Evolutionary conservation across 2,329 filamentous ascomycete genomes (phyloP).

Genomic region (Dactylella cylindrospora): DNA sequence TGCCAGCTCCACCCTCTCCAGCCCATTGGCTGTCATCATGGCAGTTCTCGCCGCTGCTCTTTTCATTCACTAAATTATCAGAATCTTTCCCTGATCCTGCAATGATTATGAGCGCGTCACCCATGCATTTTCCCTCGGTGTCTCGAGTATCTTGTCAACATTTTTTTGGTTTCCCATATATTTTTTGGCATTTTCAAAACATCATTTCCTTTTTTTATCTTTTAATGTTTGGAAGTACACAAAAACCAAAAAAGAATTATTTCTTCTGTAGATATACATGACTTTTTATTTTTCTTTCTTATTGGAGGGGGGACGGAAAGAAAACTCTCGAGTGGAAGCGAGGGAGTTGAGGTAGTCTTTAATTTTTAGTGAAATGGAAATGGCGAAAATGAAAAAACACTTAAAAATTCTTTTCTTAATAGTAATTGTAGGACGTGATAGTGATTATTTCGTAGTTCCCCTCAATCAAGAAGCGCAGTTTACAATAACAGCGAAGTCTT

Average conservation of each 20-base stretch:
- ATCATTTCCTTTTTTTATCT: background rate
- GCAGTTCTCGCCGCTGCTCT: constrained; percentile 36
- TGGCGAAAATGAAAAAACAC: constrained; percentile 21
- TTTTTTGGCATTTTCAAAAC: constrained; percentile 2
- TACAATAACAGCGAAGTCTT: too few species aligned
- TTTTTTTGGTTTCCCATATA: background rate
- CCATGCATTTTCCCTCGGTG: constrained; percentile 32
- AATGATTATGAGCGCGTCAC: constrained; percentile 29
- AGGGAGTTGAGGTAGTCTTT: constrained; percentile 12
- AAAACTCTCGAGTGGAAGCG: background rate
- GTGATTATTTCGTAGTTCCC: too few species aligned
- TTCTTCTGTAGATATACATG: constrained; percentile 38
- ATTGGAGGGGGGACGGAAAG: too few species aligned
- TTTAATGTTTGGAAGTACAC: background rate
- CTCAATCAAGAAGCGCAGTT: too few species aligned
- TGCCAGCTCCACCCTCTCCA: constrained; percentile 31
- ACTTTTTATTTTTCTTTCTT: constrained; percentile 17
- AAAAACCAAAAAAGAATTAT: too few species aligned
- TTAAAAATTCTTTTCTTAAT: constrained; percentile 1
- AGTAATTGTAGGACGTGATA: too few species aligned
- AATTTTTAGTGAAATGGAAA: constrained; percentile 25
- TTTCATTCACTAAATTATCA: constrained; percentile 41
- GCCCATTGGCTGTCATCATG: constrained; percentile 41
- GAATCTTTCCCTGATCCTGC: background rate
- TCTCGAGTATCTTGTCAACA: constrained; percentile 20